Evolutionary conservation across 225 moss, liverwort and hornwort genomes (phyloP), one percentile per base, ranked within the genome.

Genomic region (Ulota crispa): DNA sequence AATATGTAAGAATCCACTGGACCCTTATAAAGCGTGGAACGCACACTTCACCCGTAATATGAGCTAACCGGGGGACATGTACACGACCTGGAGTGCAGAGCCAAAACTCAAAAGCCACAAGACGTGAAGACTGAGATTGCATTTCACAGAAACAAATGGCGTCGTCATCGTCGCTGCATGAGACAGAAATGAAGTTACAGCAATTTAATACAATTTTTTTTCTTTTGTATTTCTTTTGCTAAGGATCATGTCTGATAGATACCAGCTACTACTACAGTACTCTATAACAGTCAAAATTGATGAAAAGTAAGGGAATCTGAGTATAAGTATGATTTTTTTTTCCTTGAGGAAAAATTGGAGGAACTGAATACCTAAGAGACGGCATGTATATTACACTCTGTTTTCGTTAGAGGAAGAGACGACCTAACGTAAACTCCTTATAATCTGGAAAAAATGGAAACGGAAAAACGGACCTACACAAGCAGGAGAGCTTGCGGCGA

Each of bases 371-470:
- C n/a, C 45, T 30, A 63, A 53, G 75, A 64, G 32, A 45, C 56
- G 50, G 50, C 50, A 18, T 50, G 32, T 83, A 86, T 72, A 39
- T 66, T 83, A 86, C 86, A 86, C 76, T 80, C 80, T 83, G 65
- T 78, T 56, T 56, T 16, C 63, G 50, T 30, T 50, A 50, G 50
- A 5, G 50, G 18, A 45, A 55, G 54, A 63, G 47, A 73, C 78
- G 73, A 61, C 62, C 79, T 79, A 70, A 56, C 70, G 16, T 16
- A 50, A 50, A 50, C 16, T 50, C 50, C 50, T 50, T 50, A 18
- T 50, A 50, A 50, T 50, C 18, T 50, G 50, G 18, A 50, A 50
- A 43, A 39, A 39, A 39, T 39, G 39, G 39, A 39, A 64, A 64
- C 69, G 16, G 77, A 9, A 50, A 64, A 19, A 52, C 72, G 15